Conservation (phyloP, 169 alveolate genomes). For the Theileria equi region DNA sequence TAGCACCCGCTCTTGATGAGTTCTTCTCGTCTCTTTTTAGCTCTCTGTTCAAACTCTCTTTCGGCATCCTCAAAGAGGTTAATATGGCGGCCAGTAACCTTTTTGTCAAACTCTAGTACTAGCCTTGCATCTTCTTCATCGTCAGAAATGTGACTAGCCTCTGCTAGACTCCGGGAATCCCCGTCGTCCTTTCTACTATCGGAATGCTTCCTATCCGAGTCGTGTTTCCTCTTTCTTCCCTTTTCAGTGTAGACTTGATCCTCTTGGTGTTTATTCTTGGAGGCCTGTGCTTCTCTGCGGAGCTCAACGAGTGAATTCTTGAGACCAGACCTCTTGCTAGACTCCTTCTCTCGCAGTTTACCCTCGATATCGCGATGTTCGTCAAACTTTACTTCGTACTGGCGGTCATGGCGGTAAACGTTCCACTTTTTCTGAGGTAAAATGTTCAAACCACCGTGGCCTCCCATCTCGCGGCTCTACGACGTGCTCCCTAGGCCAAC, state of each 20-base stretch:
- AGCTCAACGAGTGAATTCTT: constrained; percentile 56
- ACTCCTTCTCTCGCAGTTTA: constrained; percentile 33
- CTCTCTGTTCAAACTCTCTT: constrained; percentile 35
- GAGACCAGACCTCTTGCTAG: constrained; percentile 17
- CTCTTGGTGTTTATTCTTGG: constrained; percentile 6
- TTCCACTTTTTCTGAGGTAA: constrained; percentile 90
- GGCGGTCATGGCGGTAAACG: constrained; percentile 83
- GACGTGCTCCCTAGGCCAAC: no score
- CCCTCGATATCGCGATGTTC: constrained; percentile 62
- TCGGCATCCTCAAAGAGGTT: constrained; percentile 62
- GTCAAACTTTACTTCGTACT: constrained; percentile 78
- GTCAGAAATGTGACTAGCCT: background rate
- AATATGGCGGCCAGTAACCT: constrained; percentile 25
- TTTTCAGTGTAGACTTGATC: background rate
- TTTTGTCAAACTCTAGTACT: constrained; percentile 6
- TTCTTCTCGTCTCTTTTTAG: constrained; percentile 43
- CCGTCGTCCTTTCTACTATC: background rate
- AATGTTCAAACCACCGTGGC: constrained; percentile 90
- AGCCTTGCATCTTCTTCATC: background rate
- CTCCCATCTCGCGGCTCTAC: constrained; percentile 90
- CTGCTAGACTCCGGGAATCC: background rate
- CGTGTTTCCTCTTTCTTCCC: background rate
- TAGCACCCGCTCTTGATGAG: constrained; percentile 50
- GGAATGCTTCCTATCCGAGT: background rate
- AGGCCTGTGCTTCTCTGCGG: constrained; percentile 47